These are phyloP conservation scores for Chaetomiaceae sp. DNA, from an alignment of 2,329 filamentous ascomycete species.

Conservation along the genomic window DNA sequence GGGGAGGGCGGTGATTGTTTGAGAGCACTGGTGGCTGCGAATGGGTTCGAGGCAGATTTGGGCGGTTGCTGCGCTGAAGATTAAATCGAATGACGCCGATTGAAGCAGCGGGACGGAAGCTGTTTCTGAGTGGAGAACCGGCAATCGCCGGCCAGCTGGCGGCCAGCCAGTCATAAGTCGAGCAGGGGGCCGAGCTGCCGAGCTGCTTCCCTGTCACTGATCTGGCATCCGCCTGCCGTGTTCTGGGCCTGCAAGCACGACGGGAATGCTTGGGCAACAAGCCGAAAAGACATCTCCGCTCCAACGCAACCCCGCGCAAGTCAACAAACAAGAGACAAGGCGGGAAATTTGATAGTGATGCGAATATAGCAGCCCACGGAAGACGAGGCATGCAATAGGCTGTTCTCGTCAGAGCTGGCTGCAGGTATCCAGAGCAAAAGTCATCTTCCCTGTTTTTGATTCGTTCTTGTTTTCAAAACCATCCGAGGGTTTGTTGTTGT, in stretches of 20 bases:
- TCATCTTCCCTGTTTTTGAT: not conserved
- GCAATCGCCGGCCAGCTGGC: slow-evolving; percentile 18
- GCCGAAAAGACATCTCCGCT: too few species aligned
- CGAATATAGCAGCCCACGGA: not conserved
- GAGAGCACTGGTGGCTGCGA: slow-evolving; percentile 2
- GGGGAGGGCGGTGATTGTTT: not conserved
- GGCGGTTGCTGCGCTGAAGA: slow-evolving; percentile 1
- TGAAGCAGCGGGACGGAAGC: slow-evolving; percentile 6
- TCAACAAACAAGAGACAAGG: not conserved
- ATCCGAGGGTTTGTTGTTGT: not conserved
- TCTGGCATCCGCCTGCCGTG: too few species aligned
- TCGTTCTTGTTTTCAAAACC: not conserved
- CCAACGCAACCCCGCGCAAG: slow-evolving; percentile 2
- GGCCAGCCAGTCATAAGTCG: slow-evolving; percentile 13
- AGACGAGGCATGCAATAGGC: slow-evolving; percentile 2
- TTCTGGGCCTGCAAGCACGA: not conserved
- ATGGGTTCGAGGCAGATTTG: slow-evolving; percentile 1
- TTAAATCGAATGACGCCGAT: slow-evolving; percentile 25
- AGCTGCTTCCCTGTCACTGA: too few species aligned
- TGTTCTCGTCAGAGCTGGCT: not conserved
- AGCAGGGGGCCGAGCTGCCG: slow-evolving; percentile 16
- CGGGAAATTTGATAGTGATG: slow-evolving; percentile 13
- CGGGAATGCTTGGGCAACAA: not conserved
- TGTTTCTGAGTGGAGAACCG: slow-evolving; percentile 10
- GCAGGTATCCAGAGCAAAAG: not conserved